Evolutionary conservation across 306 rosid species (phyloP), one percentile per base, ranked within the genome.

Genomic region (Oemleria cerasiformis): DNA sequence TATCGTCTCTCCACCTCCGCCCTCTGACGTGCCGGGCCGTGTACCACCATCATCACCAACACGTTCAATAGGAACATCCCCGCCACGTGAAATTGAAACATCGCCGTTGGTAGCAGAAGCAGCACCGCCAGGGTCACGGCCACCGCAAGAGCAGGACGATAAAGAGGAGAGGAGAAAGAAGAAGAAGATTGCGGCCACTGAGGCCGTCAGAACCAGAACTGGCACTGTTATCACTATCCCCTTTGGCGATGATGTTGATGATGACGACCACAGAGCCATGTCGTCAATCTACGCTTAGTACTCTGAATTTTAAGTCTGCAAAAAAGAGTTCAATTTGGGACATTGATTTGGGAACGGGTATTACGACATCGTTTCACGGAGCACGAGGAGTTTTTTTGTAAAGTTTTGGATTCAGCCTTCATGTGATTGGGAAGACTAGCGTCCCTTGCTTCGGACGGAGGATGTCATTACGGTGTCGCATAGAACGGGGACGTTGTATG

Each of bases 121-220:
- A 42, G 47, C 56, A 1, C 34, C 25, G 57, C 6, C 77, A 36
- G 19, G 55, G 50, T 36, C 25, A 39, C 60, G 38, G 3, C 72
- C 75, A n/a, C 61, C 65, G 69, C 97, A 92, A 40, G 86, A 71
- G 78, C 96, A 92, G n/a, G 94, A 83, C 30, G 96, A 92, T 65
- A 88, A 84, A n/a, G 93, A 86, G 17, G 87, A 89, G 56, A 92
- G 44, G 3, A 90, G 79, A 77, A 92, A 82, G 86, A 89, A 86
- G 71, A 86, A 74, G 81, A 88, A 82, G 20, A 90, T 62, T 43
- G 96, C 84, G 39, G 84, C 90, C 60, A 67, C 83, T 0, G 84
- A 83, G 30, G 79, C 92, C n/a, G 80, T 68, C 61, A 92, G 91
- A 42, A 92, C 78, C 42, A 92, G 78, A 68, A 80, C 84, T 56